These are phyloP conservation scores for Mycena rosella DNA, from an alignment of 768 basidiomycete genomes.

Conservation along the genomic window DNA sequence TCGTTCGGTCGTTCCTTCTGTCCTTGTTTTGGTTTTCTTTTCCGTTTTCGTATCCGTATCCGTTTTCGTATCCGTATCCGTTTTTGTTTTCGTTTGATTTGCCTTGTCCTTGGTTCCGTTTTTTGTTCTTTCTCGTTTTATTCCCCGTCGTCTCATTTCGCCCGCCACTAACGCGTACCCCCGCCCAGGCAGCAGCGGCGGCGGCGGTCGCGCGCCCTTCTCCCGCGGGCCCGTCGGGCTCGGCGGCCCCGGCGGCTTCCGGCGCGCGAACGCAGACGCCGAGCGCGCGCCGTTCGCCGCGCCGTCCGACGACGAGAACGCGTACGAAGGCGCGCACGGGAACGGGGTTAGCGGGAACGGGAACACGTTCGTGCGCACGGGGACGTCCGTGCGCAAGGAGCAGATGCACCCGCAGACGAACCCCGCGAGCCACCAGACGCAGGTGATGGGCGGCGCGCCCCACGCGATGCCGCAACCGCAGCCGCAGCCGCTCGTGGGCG, in stretches of 20 bases:
- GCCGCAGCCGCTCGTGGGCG: background rate
- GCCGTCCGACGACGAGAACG: background rate
- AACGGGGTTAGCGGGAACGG: background rate
- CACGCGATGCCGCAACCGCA: slow-evolving; percentile 1
- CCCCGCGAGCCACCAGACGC: slow-evolving; percentile 28
- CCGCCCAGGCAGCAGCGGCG: no score
- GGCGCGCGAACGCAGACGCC: background rate
- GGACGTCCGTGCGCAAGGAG: slow-evolving; percentile 19
- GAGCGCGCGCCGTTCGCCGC: background rate
- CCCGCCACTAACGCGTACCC: no score
- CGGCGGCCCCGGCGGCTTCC: slow-evolving; percentile 20
- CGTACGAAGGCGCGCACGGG: no score
- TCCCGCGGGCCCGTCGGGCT: slow-evolving; percentile 24
- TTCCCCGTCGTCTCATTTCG: no score
- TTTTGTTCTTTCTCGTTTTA: no score
- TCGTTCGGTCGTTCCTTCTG: no score
- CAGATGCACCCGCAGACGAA: background rate
- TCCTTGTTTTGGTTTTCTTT: no score
- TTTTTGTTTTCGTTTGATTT: no score
- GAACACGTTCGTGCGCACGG: slow-evolving; percentile 25
- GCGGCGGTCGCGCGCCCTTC: no score
- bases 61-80: no score
- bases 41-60: no score
- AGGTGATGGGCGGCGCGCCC: background rate
- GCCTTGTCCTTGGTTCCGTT: no score